phyloP scores from a whole-genome alignment of 768 basidiomycete species.

The Omphalotus guepiniiformis region DNA sequence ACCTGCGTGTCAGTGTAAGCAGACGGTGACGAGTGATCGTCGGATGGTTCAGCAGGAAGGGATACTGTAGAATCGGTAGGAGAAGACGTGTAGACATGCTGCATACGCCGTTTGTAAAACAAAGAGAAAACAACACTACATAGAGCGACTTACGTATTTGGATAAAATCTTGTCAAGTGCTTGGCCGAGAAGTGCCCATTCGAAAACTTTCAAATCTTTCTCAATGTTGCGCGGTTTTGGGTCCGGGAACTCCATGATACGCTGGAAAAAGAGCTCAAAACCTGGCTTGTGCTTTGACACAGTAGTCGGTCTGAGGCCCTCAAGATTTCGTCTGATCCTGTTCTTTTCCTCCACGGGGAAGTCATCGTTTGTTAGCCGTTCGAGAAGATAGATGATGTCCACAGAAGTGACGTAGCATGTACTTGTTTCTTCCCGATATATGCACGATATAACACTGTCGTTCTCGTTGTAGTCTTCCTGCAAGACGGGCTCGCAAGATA shows the following conservation, averaged over 20 bases:
- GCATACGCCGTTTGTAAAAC: neutral
- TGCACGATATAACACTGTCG: conserved; percentile 90
- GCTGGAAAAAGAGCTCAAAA: conserved; percentile 85
- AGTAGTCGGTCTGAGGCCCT: conserved; percentile 87
- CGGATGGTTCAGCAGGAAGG: conserved; percentile 24
- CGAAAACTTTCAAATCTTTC: conserved; percentile 90
- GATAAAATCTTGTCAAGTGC: conserved; percentile 77
- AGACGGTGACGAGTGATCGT: conserved; percentile 24
- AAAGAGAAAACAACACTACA: conserved; percentile 3
- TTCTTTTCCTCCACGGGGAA: conserved; percentile 98
- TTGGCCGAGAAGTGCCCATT: conserved; percentile 66
- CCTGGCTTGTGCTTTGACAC: conserved; percentile 82
- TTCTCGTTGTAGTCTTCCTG: conserved; percentile 70
- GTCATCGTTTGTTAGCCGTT: conserved; percentile 67
- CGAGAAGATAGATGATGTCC: conserved; percentile 91
- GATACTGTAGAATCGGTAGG: conserved; percentile 28
- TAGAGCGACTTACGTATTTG: conserved; percentile 63
- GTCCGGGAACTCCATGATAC: conserved; percentile 93
- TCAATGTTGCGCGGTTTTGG: conserved; percentile 97
- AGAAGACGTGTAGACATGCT: conserved; percentile 48
- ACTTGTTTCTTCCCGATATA: conserved; percentile 75
- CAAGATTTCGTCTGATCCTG: conserved; percentile 88
- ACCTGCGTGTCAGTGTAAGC: conserved; percentile 17
- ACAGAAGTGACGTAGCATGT: conserved; percentile 90
- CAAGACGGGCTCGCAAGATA: conserved; percentile 71